Evolutionary conservation across 345 rosid genomes (phyloP), one percentile per base, ranked within the genome.

Genomic region (Ceriops tagal): DNA sequence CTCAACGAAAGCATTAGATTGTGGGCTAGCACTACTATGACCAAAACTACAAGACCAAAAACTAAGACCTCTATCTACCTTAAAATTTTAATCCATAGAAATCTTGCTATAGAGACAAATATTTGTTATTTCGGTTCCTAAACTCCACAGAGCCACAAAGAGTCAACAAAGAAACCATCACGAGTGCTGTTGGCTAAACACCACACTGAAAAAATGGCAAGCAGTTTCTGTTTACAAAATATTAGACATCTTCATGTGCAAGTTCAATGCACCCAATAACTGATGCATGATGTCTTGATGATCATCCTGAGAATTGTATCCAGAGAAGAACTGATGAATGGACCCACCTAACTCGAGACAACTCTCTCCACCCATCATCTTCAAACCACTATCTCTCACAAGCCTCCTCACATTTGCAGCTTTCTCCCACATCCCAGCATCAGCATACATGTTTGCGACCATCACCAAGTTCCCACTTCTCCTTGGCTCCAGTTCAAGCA

Each of bases 401-500:
- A 53, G 73, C 76, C 74, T 88, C 75, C 97, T 79, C 43, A 86
- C 72, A 30, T 73, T 81, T 11, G 81, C 88, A 20, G 88, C 98
- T 68, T 78, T 82, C 4, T 91, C 89, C 97, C 97, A 88, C 97
- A 83, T 84, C 69, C 96, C 92, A 2, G 81, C 83, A 73, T 82
- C 95, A 37, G 96, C 92, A 72, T 80, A 91, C 79, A 82, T 79
- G 79, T 93, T 93, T 24, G 96, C 89, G 66, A 85, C 81, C 32
- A 95, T 84, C 74, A 95, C 86, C 32, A 92, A 77, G 58, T 89
- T 88, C 32, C 96, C 92, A 24, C 89, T 72, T 53, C 96, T 79
- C 72, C 81, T 84, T 3, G 97, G 97, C 76, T 91, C 97, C 63
- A 89, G 53, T 61, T 89, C 84, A 26, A 91, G 87, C 86, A 92